Conservation (phyloP, 352 stramenopile species). For the Pythium brachiatum region DNA sequence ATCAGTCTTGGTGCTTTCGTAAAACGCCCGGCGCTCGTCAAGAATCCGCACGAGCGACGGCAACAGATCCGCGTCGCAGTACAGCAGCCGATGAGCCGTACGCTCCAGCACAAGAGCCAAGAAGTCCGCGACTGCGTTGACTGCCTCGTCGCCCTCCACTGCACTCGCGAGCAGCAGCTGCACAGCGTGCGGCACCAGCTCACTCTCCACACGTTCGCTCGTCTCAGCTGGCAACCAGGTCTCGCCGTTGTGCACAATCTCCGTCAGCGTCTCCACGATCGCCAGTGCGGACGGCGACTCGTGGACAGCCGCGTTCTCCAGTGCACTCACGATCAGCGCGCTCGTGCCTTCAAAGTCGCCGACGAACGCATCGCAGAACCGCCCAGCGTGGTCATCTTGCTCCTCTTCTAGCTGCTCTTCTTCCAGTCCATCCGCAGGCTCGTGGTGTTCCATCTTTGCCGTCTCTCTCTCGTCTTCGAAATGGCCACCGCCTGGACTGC, state of each 20-base stretch:
- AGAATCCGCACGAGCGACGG: slow-evolving; percentile 51
- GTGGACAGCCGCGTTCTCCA: slow-evolving; percentile 32
- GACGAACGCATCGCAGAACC: slow-evolving; percentile 36
- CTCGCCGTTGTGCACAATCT: slow-evolving; percentile 21
- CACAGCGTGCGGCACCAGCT: slow-evolving; percentile 58
- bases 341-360: slow-evolving; percentile 56
- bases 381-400: slow-evolving; percentile 14
- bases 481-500: neutral
- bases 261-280: slow-evolving; percentile 1
- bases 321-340: slow-evolving; percentile 36
- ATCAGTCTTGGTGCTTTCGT: slow-evolving; percentile 27
- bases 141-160: slow-evolving; percentile 17
- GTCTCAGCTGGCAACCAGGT: slow-evolving; percentile 27
- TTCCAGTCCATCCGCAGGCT: slow-evolving; percentile 3
- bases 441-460: neutral
- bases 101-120: slow-evolving; percentile 43
- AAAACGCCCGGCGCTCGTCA: slow-evolving; percentile 60
- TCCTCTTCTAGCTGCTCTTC: slow-evolving; percentile 2
- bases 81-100: slow-evolving; percentile 28
- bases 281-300: slow-evolving; percentile 5
- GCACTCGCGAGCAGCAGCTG: slow-evolving; percentile 41
- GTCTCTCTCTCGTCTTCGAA: neutral
- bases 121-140: slow-evolving; percentile 45
- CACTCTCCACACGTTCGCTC: slow-evolving; percentile 39
- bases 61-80: slow-evolving; percentile 39